phyloP scores from a whole-genome alignment of 257 asterid genomes.

The Orobanche coerulescens region DNA sequence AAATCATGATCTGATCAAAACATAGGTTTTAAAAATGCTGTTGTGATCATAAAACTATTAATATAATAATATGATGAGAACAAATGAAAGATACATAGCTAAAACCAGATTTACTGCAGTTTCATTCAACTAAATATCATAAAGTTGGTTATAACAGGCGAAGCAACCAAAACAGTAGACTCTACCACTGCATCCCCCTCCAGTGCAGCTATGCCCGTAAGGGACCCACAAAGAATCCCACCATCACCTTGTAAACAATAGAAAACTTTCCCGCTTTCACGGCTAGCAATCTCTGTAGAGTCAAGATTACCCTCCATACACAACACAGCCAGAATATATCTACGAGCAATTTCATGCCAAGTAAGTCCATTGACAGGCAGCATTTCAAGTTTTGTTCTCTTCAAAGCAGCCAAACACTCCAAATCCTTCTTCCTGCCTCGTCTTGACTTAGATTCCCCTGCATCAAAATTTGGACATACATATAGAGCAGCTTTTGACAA shows the following conservation, averaged over 20 bases:
- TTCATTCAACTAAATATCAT: neutral
- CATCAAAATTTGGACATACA: slow-evolving; percentile 63
- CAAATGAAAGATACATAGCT: neutral
- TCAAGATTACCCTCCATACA: slow-evolving; percentile 84
- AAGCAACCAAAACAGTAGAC: slow-evolving; percentile 15
- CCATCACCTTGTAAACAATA: slow-evolving; percentile 92
- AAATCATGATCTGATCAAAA: neutral
- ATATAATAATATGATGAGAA: neutral
- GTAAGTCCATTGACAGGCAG: slow-evolving; percentile 83
- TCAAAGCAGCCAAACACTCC: slow-evolving; percentile 52
- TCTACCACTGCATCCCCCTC: slow-evolving; percentile 93
- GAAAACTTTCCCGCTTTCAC: slow-evolving; percentile 85
- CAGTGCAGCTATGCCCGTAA: slow-evolving; percentile 73
- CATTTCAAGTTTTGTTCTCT: slow-evolving; percentile 59
- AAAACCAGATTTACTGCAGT: neutral
- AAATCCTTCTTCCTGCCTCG: slow-evolving; percentile 80
- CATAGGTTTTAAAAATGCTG: neutral
- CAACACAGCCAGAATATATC: slow-evolving; percentile 66
- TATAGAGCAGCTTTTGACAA: slow-evolving; percentile 67
- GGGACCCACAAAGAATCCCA: slow-evolving; percentile 84
- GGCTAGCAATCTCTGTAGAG: slow-evolving; percentile 66
- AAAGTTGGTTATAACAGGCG: slow-evolving; percentile 10
- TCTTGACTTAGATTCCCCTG: slow-evolving; percentile 67
- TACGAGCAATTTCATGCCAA: slow-evolving; percentile 93
- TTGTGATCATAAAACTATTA: neutral